Conservation (phyloP, 495 filamentous ascomycete species). For the Choiromyces venosus region DNA sequence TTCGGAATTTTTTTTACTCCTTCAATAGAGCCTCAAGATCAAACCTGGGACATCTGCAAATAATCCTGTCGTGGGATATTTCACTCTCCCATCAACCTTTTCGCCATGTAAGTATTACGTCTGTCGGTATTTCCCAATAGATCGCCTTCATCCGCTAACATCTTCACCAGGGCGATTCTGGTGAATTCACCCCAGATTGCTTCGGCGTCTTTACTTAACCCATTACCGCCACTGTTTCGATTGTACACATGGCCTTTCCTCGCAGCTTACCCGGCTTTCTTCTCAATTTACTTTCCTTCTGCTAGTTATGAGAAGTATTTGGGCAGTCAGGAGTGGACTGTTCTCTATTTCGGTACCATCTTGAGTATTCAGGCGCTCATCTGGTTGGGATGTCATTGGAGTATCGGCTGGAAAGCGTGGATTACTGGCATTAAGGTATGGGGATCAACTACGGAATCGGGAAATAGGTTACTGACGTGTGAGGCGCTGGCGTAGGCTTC, state of each 20-base stretch:
- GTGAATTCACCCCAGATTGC: slow-evolving; percentile 87
- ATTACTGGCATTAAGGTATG: slow-evolving; percentile 65
- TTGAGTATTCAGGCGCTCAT: slow-evolving; percentile 79
- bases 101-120: background rate
- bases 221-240: slow-evolving; percentile 73
- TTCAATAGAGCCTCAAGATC: background rate
- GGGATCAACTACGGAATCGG: background rate
- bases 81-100: background rate
- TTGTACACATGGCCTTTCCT: slow-evolving; percentile 88
- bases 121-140: background rate
- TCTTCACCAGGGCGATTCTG: slow-evolving; percentile 60
- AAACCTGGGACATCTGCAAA: background rate
- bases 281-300: slow-evolving; percentile 73
- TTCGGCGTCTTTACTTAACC: slow-evolving; percentile 79
- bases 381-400: slow-evolving; percentile 98
- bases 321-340: slow-evolving; percentile 87
- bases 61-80: background rate
- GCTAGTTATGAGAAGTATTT: slow-evolving; percentile 87
- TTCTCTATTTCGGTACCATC: slow-evolving; percentile 83
- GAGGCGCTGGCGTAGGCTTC: slow-evolving; percentile 46
- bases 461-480: slow-evolving; percentile 8
- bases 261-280: slow-evolving; percentile 84
- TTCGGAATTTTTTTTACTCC: background rate
- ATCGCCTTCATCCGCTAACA: slow-evolving; percentile 9
- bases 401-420: slow-evolving; percentile 70